phyloP scores from a whole-genome alignment of 768 basidiomycete species.

The Lentinula boryana region DNA sequence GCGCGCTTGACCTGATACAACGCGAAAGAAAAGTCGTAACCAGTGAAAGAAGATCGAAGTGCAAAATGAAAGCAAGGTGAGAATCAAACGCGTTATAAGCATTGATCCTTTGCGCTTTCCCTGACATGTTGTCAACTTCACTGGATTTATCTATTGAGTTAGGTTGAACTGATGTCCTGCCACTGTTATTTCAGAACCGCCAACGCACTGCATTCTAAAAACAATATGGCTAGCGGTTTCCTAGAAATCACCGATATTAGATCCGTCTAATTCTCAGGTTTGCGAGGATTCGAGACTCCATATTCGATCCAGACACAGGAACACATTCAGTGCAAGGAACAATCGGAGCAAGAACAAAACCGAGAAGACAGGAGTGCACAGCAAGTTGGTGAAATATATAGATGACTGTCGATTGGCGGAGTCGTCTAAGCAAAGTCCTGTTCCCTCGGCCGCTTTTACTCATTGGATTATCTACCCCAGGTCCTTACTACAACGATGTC shows the following conservation, averaged over 20 bases:
- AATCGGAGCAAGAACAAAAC: neutral
- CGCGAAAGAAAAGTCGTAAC: neutral
- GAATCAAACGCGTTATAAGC: neutral
- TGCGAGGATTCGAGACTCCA: neutral
- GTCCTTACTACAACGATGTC: too few relatives aligned
- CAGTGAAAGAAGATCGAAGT: neutral
- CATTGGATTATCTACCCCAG: too few relatives aligned
- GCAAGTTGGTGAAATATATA: neutral
- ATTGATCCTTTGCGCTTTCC: neutral
- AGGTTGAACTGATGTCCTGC: neutral
- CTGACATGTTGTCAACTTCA: neutral
- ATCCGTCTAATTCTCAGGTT: too few relatives aligned
- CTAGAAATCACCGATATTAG: neutral
- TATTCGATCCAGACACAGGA: neutral
- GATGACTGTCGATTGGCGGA: neutral
- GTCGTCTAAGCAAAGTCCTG: neutral
- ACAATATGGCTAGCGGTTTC: neutral
- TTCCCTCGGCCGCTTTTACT: neutral
- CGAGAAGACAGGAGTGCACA: neutral
- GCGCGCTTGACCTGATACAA: neutral
- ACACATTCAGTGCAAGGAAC: neutral
- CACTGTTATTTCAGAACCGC: neutral
- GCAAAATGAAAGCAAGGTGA: neutral
- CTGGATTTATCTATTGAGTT: neutral
- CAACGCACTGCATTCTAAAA: neutral